Percentiles rank a stretch among this genome's conserved stretches.
Conservation (phyloP, 2,329 filamentous ascomycete genomes). For the Ceratocystis huliohia region DNA sequence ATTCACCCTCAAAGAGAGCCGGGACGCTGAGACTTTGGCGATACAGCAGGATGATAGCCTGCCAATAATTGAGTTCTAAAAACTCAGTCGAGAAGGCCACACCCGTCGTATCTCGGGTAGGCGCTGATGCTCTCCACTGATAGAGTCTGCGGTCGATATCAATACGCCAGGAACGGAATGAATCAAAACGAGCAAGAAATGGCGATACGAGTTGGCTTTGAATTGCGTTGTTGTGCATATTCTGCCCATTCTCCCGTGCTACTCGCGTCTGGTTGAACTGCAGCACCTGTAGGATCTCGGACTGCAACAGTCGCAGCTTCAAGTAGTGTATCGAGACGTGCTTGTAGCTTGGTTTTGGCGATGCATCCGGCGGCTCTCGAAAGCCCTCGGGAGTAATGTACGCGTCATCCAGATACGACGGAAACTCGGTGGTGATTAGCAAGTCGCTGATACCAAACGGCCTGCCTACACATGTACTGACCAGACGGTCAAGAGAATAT, state of each 20-base stretch:
- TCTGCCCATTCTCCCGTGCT: slow-evolving; percentile 53
- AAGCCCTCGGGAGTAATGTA: slow-evolving; percentile 76
- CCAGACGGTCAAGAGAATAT: slow-evolving; percentile 87
- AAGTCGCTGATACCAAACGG: slow-evolving; percentile 95
- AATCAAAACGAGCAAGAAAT: slow-evolving; percentile 71
- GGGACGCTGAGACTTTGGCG: slow-evolving; percentile 81
- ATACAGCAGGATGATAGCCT: slow-evolving; percentile 91
- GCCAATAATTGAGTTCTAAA: slow-evolving; percentile 93
- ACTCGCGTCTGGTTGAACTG: slow-evolving; percentile 83
- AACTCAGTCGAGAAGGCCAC: slow-evolving; percentile 85
- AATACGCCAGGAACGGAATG: slow-evolving; percentile 75
- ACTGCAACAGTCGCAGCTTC: slow-evolving; percentile 74
- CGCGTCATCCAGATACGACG: slow-evolving; percentile 73
- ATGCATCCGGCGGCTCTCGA: slow-evolving; percentile 41
- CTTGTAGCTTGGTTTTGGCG: slow-evolving; percentile 67
- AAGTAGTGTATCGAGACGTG: slow-evolving; percentile 87
- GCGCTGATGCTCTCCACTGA: slow-evolving; percentile 77
- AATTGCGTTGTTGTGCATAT: slow-evolving; percentile 57
- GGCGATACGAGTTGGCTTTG: slow-evolving; percentile 69
- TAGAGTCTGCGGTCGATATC: slow-evolving; percentile 74
- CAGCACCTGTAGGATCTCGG: slow-evolving; percentile 85
- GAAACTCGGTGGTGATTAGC: slow-evolving; percentile 89
- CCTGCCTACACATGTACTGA: slow-evolving; percentile 83
- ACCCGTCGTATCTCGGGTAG: slow-evolving; percentile 63
- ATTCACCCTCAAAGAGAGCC: slow-evolving; percentile 69